A percentile compares a stretch with the other conserved stretches of the same genome.
Evolutionary conservation across 345 rosid genomes (phyloP).

Genomic region (Populus nigra): DNA sequence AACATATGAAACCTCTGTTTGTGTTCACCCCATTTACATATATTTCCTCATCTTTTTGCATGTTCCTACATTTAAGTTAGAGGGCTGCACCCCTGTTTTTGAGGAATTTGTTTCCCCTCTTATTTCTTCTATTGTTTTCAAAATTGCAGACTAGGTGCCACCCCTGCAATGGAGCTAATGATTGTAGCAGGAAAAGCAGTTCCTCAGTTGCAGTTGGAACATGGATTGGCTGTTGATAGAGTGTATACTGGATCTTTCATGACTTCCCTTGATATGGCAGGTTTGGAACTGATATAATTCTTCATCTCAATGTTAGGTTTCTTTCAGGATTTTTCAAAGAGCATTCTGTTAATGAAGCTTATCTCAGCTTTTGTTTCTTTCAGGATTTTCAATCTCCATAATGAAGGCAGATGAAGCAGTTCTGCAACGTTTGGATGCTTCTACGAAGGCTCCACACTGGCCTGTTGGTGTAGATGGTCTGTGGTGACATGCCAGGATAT

Average conservation of each 20-base stretch:
- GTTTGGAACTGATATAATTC: constrained; percentile 36
- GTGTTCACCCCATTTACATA: background rate
- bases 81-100: too few species aligned
- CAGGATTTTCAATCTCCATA: constrained; percentile 92
- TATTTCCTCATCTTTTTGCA: background rate
- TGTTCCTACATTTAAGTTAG: background rate
- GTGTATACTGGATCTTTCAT: constrained; percentile 94
- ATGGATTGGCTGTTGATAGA: constrained; percentile 96
- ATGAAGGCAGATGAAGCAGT: constrained; percentile 78
- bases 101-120: background rate
- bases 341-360: constrained; percentile 5
- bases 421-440: constrained; percentile 75
- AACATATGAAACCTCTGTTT: background rate
- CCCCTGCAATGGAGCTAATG: constrained; percentile 93
- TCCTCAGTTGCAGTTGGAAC: constrained; percentile 85
- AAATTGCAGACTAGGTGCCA: constrained; percentile 73
- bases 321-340: background rate
- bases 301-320: background rate
- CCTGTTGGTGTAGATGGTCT: constrained; percentile 83
- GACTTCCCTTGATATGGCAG: constrained; percentile 99
- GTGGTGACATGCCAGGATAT: constrained; percentile 24
- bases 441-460: constrained; percentile 95
- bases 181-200: constrained; percentile 91
- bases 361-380: constrained; percentile 15
- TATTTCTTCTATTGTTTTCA: background rate